Evolutionary conservation across 164 flowering plant species (phyloP).

Genomic region (Houttuynia cordata): DNA sequence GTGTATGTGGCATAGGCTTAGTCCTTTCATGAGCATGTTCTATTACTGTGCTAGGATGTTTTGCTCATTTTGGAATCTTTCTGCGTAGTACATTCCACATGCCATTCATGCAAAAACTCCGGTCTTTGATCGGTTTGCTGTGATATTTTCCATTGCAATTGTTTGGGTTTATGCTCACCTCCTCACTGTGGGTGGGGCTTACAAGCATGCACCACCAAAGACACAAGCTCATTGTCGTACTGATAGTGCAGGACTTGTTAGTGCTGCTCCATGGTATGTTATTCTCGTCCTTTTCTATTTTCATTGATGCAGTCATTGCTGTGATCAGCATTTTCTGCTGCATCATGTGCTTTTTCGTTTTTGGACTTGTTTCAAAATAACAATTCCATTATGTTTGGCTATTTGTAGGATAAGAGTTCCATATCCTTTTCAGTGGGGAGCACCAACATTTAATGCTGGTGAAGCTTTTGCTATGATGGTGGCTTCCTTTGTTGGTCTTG

Average conservation of each 20-base stretch:
- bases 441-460: constrained; percentile 86
- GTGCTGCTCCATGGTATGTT: constrained; percentile 81
- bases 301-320: background rate
- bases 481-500: constrained; percentile 75
- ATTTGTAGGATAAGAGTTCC: constrained; percentile 73
- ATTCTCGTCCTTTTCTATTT: background rate
- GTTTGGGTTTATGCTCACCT: constrained; percentile 93
- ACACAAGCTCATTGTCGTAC: constrained; percentile 82
- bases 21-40: background rate
- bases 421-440: constrained; percentile 92
- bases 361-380: background rate
- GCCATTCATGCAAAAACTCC: constrained; percentile 29
- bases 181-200: constrained; percentile 95
- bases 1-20: too few species aligned
- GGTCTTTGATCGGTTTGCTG: constrained; percentile 79
- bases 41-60: background rate
- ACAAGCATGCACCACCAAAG: constrained; percentile 37
- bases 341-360: background rate
- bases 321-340: background rate
- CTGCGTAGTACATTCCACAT: constrained; percentile 74
- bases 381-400: background rate
- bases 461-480: constrained; percentile 94
- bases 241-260: constrained; percentile 74
- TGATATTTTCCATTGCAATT: constrained; percentile 62
- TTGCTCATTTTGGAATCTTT: background rate